Evolutionary conservation across 768 basidiomycete species (phyloP), one percentile per base, ranked within the genome.

Genomic region (Dentipellis fragilis): DNA sequence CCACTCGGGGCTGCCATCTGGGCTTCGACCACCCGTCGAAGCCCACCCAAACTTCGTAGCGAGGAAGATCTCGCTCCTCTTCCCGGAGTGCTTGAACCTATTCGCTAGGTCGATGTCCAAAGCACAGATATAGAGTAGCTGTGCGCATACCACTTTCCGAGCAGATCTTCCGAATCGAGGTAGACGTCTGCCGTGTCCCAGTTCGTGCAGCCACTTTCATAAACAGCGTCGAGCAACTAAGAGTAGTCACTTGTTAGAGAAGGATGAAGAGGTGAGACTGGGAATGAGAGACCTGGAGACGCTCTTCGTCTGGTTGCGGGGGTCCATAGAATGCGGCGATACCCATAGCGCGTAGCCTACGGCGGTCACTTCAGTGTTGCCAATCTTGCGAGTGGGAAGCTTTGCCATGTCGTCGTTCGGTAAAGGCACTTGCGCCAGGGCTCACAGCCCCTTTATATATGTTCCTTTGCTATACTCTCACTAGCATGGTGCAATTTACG

Each of bases 311-410:
- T 3, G 72, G 57, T 14, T 68, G 68, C 0, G 65, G 62, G 2
- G 63, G 55, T 16, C 82, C 81, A 55, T 81, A 82, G 46, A 64
- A 70, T 0, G 67, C 71, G 12, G 76, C 75, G 12, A 84, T 62
- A 6, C 80, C 81, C 83, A 84, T 84, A 5, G 74, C 68, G 7
- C 84, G 55, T 79, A 83, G 2, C 83, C 83, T 10, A 86, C 72
- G 19, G 76, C 76, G 7, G 75, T 69, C 16, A 81, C 75, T 11
- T 69, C 55, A 22, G 69, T 64, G 12, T 69, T 64, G 21, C 78
- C 80, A 22, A 85, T 73, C 53, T 68, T 75, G 54, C 73, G 74
- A 55, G 69, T 72, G 22, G 68, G 73, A 57, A 68, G 67, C 49
- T 55, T 54, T 14, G 11, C 3, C 22, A 49, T 45, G 14, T 45